Percentiles rank a stretch among this genome's conserved stretches.
Conservation (phyloP, 2,329 filamentous ascomycete species). For the Fusarium luffae region DNA sequence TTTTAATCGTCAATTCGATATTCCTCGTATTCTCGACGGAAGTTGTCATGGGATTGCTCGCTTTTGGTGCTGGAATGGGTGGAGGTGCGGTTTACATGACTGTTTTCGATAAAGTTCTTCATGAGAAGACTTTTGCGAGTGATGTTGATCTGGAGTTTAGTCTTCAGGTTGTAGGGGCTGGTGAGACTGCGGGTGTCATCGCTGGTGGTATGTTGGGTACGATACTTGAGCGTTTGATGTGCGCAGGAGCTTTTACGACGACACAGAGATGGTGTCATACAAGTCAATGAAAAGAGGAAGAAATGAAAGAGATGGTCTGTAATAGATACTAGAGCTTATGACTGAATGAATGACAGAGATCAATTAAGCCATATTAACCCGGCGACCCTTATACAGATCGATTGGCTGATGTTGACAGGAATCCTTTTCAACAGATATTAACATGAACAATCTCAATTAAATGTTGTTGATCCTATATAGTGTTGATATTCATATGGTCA, state of each 20-base stretch:
- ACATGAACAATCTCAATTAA: not conserved
- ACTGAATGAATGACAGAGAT: not conserved
- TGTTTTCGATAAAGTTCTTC: conserved; percentile 33
- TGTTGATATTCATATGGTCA: not conserved
- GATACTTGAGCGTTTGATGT: conserved; percentile 43
- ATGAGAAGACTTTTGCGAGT: conserved; percentile 30
- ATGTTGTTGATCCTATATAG: not conserved
- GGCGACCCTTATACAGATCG: not conserved
- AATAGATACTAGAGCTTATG: not conserved
- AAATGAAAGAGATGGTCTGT: not conserved
- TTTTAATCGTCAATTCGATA: conserved; percentile 37
- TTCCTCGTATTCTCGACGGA: conserved; percentile 40
- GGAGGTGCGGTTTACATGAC: conserved; percentile 48
- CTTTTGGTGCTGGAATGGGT: conserved; percentile 45
- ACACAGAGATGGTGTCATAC: conserved; percentile 47
- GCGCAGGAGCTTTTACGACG: conserved; percentile 14
- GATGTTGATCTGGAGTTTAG: conserved; percentile 45
- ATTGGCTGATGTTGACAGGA: too few species aligned
- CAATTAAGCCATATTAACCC: accelerated
- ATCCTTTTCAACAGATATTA: not conserved
- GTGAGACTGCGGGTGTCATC: conserved; percentile 46
- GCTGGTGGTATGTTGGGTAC: conserved; percentile 44
- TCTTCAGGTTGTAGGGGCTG: conserved; percentile 45
- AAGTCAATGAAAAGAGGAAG: conserved; percentile 11
- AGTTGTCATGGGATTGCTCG: conserved; percentile 40